Conservation (phyloP, 148 eudicot species). For the Rhododendron henanense region DNA sequence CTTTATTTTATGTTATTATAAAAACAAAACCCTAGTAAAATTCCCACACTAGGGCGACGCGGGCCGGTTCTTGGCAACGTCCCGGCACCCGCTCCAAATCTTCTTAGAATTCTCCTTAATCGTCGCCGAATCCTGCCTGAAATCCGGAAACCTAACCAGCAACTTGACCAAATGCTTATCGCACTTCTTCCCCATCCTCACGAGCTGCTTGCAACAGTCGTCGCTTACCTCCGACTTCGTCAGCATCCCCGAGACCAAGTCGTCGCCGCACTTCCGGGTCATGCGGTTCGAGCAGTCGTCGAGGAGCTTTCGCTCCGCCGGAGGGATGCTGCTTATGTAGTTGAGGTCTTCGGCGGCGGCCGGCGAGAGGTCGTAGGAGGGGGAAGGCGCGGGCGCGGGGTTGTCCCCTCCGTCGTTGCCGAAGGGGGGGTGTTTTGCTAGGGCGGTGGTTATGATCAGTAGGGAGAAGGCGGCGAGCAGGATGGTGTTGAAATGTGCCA, state of each 20-base stretch:
- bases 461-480: background rate
- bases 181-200: slow-evolving; percentile 3
- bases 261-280: background rate
- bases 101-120: background rate
- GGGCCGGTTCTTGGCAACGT: background rate
- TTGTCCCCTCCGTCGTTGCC: background rate
- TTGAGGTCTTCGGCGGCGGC: background rate
- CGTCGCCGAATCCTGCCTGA: too few species aligned
- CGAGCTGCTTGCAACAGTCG: background rate
- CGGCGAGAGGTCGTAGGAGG: background rate
- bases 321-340: background rate
- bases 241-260: background rate
- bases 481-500: background rate
- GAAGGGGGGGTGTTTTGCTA: background rate
- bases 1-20: too few species aligned
- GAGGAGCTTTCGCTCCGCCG: background rate
- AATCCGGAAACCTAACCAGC: background rate
- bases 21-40: background rate
- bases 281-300: background rate
- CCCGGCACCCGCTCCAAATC: background rate
- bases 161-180: background rate
- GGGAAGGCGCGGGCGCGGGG: background rate
- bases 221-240: background rate
- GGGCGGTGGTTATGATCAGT: background rate
- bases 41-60: background rate